Conservation (phyloP, 495 filamentous ascomycete species). For the Penicillium paxilli region DNA sequence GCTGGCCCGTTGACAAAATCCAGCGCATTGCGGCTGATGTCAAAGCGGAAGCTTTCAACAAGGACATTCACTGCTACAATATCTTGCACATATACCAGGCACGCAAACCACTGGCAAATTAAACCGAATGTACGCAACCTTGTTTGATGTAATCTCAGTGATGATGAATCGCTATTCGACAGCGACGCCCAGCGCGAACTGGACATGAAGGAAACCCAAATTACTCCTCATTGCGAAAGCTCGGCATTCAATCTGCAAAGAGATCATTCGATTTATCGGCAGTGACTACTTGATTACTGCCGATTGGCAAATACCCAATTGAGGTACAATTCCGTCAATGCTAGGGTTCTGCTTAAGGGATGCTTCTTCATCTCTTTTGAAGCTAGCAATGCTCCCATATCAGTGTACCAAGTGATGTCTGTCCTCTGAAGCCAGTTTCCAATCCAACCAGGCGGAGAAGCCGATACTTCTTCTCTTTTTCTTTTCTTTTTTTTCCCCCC, state of each 20-base stretch:
- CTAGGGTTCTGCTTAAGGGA: too few species aligned
- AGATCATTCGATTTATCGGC: background rate
- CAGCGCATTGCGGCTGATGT: slow-evolving; percentile 60
- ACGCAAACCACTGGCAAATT: slow-evolving; percentile 33
- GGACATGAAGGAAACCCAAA: background rate
- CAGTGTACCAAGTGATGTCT: background rate
- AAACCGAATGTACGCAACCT: slow-evolving; percentile 4
- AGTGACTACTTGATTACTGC: background rate
- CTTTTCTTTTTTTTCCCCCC: background rate
- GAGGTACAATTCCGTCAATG: background rate
- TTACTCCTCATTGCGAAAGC: background rate
- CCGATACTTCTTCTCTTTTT: background rate
- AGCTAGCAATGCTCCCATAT: background rate
- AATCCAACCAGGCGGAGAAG: background rate
- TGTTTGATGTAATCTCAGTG: too few species aligned
- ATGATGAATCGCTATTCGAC: background rate
- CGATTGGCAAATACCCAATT: background rate
- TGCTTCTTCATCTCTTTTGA: too few species aligned
- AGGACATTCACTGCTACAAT: slow-evolving; percentile 69
- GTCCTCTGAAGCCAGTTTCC: background rate
- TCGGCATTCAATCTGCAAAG: background rate
- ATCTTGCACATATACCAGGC: slow-evolving; percentile 62
- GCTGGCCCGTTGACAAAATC: slow-evolving; percentile 68
- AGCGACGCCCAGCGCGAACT: background rate
- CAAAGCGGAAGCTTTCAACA: slow-evolving; percentile 67